Evolutionary conservation across 129 eudicot species (phyloP).

Genomic region (Cynara cardunculus): DNA sequence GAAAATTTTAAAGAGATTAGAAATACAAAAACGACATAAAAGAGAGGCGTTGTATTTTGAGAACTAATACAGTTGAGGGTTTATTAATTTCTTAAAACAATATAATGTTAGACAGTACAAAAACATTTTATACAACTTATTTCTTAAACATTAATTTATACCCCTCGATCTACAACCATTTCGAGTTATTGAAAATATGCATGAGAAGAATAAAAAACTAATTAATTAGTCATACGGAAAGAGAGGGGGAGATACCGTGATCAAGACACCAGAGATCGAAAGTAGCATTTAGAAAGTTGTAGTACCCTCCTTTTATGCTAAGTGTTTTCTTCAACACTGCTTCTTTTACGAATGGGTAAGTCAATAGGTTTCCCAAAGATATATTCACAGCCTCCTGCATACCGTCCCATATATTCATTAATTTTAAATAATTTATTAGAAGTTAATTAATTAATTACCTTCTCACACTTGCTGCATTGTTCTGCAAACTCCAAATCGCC

Average conservation of each 20-base stretch:
- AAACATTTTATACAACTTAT: too few species aligned
- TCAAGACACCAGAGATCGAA: constrained; percentile 76
- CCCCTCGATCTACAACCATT: too few species aligned
- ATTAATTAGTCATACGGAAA: constrained; percentile 19
- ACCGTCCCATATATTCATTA: background rate
- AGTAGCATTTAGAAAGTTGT: constrained; percentile 62
- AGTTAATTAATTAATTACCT: constrained; percentile 31
- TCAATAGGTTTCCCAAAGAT: constrained; percentile 64
- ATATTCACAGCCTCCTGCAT: constrained; percentile 89
- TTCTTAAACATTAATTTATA: too few species aligned
- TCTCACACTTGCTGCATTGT: constrained; percentile 59
- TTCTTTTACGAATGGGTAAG: constrained; percentile 72
- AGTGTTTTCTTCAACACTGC: constrained; percentile 46
- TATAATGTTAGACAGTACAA: too few species aligned
- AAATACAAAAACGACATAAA: too few species aligned
- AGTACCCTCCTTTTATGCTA: constrained; percentile 68
- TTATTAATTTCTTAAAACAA: too few species aligned
- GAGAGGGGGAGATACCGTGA: constrained; percentile 43
- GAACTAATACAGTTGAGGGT: too few species aligned
- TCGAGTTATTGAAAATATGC: constrained; percentile 14
- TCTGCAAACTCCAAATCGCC: constrained; percentile 30
- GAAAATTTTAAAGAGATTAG: too few species aligned
- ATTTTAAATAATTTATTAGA: background rate
- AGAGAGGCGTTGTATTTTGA: too few species aligned
- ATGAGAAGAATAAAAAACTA: background rate